Evolutionary conservation across 1,284 basidiomycete species (phyloP), one percentile per base, ranked within the genome.

Genomic region (Ceratobasidium sp.): DNA sequence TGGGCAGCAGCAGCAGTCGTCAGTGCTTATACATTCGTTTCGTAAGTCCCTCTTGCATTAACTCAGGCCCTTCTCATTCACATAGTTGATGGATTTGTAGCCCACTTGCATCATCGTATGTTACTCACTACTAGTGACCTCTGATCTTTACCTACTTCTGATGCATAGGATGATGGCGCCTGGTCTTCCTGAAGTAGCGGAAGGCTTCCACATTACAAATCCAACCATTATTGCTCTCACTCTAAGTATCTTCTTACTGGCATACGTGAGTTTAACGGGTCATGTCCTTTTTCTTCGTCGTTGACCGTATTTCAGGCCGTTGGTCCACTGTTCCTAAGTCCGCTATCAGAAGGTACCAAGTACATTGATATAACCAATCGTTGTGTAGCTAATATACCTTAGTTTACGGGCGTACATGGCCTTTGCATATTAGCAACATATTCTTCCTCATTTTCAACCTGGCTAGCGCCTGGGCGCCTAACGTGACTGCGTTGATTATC

Each of bases 161-260:
- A 87, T 95, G 12, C 90, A 90, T 0, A 93, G 92, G 6, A 93
- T 94, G 88, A 94, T 96, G 89, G 94, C 94, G 0, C 94, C 94
- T 69, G 92, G 91, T 53, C 86, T 95, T 0, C 89, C 90, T 4
- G 87, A 91, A 49, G 86, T 95, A 15, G 91, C 90, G 1, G 51
- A 78, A 1, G 88, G 90, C 81, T 95, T 92, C 80, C 82, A 84
- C 15, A 91, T 95, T 75, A 90, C 89, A 10, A 90, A 84, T 82
- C 84, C 89, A 44, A 93, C 94, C 0, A 81, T 92, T 9, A 79
- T 89, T 20, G 90, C 89, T 3, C 84, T 95, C 82, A 92, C 91
- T 5, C 79, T 86, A 3, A 91, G 90, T 81, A 90, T 95, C 58
- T 96, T 94, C 84, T 84, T 96, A 56, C 83, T 95, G 0, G 93